A percentile compares a stretch with the other conserved stretches of the same genome.
Evolutionary conservation across 371 early-diverging fungal genomes (phyloP).

Genomic region (Mucor sp.): DNA sequence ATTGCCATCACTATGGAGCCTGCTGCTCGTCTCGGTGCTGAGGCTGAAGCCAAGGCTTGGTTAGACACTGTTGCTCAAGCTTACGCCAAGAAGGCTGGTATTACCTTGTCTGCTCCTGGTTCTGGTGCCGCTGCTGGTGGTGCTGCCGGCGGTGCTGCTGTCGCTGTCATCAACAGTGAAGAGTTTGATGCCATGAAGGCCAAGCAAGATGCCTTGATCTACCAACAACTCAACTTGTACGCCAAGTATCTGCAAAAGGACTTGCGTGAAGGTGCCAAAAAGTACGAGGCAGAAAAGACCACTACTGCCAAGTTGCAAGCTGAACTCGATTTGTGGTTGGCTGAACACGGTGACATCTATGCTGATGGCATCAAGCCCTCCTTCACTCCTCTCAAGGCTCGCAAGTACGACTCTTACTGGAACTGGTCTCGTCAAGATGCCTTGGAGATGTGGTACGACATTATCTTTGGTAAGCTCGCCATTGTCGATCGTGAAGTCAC

Average conservation of each 20-base stretch:
- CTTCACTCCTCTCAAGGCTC: slow-evolving; percentile 85
- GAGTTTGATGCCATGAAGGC: slow-evolving; percentile 85
- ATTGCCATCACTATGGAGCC: slow-evolving; percentile 90
- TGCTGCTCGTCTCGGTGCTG: slow-evolving; percentile 74
- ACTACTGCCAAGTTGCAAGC: slow-evolving; percentile 73
- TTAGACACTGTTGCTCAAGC: slow-evolving; percentile 77
- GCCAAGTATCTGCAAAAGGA: slow-evolving; percentile 90
- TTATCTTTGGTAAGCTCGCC: slow-evolving; percentile 88
- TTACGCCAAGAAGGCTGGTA: slow-evolving; percentile 82
- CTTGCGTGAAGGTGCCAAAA: slow-evolving; percentile 77
- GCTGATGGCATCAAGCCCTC: slow-evolving; percentile 85
- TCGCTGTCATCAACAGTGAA: slow-evolving; percentile 83
- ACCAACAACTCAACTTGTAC: slow-evolving; percentile 85
- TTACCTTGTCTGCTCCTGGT: slow-evolving; percentile 68
- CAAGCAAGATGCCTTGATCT: slow-evolving; percentile 79
- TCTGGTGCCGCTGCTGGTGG: slow-evolving; percentile 61
- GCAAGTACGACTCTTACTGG: slow-evolving; percentile 94
- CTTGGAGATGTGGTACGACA: slow-evolving; percentile 87
- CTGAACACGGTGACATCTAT: slow-evolving; percentile 90
- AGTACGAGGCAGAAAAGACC: slow-evolving; percentile 70
- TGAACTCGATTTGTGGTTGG: slow-evolving; percentile 86
- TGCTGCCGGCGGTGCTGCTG: slow-evolving; percentile 63
- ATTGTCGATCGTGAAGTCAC: slow-evolving; percentile 93
- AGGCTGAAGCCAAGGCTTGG: slow-evolving; percentile 90
- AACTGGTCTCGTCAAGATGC: slow-evolving; percentile 98